phyloP scores from a whole-genome alignment of 225 moss, liverwort and hornwort genomes.

The Polytrichum commune region DNA sequence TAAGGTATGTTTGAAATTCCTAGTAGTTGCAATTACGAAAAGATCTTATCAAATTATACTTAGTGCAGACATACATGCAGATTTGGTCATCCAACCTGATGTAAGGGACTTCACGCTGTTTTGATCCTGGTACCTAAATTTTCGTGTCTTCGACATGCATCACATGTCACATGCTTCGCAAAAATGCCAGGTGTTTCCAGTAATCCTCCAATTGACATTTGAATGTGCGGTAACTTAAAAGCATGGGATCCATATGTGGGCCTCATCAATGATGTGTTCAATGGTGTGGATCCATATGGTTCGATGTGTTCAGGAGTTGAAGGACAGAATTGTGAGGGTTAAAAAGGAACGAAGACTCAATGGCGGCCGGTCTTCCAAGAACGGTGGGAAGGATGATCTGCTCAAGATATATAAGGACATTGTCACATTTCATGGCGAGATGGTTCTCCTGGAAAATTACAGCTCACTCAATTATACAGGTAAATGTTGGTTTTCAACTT shows the following conservation, averaged over 20 bases:
- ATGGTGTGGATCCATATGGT: too few species aligned
- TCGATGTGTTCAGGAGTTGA: constrained; percentile 35
- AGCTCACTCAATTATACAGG: constrained; percentile 68
- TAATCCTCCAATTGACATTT: not conserved
- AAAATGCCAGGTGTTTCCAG: too few species aligned
- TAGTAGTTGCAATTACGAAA: too few species aligned
- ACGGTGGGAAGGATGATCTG: constrained; percentile 42
- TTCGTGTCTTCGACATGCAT: too few species aligned
- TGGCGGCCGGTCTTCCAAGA: constrained; percentile 13
- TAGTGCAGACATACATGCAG: too few species aligned
- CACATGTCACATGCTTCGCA: too few species aligned
- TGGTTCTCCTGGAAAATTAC: constrained; percentile 64
- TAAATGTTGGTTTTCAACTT: not conserved
- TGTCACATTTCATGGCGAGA: constrained; percentile 64
- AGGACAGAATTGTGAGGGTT: constrained; percentile 51
- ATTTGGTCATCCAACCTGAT: too few species aligned
- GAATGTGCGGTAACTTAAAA: not conserved
- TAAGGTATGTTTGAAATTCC: too few species aligned
- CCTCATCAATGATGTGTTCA: too few species aligned
- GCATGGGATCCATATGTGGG: not conserved
- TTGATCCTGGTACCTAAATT: too few species aligned
- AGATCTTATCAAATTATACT: too few species aligned
- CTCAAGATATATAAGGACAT: constrained; percentile 56
- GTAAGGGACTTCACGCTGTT: too few species aligned
- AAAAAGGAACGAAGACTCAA: constrained; percentile 41